These are phyloP conservation scores for Purpureocillium lavendulum DNA, from an alignment of 2,329 filamentous ascomycete species.

Conservation along the genomic window DNA sequence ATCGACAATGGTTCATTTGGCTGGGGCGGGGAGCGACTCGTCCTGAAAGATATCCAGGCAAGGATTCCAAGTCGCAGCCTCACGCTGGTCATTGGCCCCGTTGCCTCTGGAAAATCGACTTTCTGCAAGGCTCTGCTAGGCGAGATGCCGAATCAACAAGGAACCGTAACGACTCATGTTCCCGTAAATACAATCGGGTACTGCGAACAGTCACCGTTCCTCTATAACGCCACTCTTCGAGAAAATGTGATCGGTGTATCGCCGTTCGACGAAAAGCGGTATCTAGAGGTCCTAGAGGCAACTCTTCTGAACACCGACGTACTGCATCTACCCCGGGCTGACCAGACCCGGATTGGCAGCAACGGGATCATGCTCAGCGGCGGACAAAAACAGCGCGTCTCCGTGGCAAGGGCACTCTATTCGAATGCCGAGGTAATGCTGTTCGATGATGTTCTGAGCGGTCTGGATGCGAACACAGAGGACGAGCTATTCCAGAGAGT, in stretches of 20 bases:
- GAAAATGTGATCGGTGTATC: too few species aligned
- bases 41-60: conserved; percentile 11
- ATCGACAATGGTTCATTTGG: conserved; percentile 14
- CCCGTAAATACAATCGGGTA: too few species aligned
- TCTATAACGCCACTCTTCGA: too few species aligned
- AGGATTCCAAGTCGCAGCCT: conserved; percentile 8
- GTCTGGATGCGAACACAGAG: background rate
- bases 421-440: background rate
- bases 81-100: conserved; percentile 27
- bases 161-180: too few species aligned
- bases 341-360: conserved; percentile 31
- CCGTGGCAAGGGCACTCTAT: background rate
- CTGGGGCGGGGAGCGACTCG: conserved; percentile 16
- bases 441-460: background rate
- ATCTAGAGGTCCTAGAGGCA: too few species aligned
- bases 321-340: too few species aligned
- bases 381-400: background rate
- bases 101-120: conserved; percentile 27
- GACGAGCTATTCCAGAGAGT: background rate
- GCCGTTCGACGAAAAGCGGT: too few species aligned
- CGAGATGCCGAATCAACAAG: too few species aligned
- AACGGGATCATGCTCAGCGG: conserved; percentile 15
- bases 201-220: too few species aligned
- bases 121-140: conserved; percentile 25
- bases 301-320: too few species aligned